These are phyloP conservation scores for Penicillium sp. DNA, from an alignment of 2,329 filamentous ascomycete genomes.

Conservation along the genomic window DNA sequence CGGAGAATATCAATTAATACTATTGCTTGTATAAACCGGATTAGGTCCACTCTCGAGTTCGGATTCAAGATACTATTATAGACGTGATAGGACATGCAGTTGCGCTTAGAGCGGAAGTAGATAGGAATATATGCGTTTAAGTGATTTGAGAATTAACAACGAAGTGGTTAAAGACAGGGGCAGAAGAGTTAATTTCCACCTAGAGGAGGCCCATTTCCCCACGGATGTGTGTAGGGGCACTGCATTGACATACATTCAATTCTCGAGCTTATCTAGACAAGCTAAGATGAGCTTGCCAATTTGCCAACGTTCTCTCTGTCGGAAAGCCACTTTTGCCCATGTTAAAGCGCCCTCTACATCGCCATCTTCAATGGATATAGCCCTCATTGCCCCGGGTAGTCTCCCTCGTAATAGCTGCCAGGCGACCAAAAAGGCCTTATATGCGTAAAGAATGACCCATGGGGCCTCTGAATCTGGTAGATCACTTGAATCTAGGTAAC, in stretches of 20 bases:
- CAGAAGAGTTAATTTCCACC: no score
- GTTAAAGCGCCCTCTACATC: constrained; percentile 23
- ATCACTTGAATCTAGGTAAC: constrained; percentile 32
- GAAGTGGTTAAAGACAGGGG: no score
- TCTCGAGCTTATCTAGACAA: constrained; percentile 34
- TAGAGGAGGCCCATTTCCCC: no score
- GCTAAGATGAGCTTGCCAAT: constrained; percentile 33
- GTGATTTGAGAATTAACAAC: no score
- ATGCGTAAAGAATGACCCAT: constrained; percentile 43
- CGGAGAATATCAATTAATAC: no score
- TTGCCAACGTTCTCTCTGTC: constrained; percentile 30
- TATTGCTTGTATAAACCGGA: no score
- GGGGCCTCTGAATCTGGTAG: constrained; percentile 35
- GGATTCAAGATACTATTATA: no score
- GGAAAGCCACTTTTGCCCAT: constrained; percentile 37
- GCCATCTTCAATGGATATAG: constrained; percentile 33
- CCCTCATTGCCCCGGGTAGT: constrained; percentile 35
- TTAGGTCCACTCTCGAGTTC: no score
- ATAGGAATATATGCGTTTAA: no score
- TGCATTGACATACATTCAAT: not conserved
- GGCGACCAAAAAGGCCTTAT: constrained; percentile 45
- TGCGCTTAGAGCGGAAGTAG: no score
- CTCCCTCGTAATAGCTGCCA: constrained; percentile 39
- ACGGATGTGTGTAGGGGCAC: no score
- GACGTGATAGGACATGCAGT: no score